phyloP scores from a whole-genome alignment of 441 rosid species.

The Pelargonium fulgidum region DNA sequence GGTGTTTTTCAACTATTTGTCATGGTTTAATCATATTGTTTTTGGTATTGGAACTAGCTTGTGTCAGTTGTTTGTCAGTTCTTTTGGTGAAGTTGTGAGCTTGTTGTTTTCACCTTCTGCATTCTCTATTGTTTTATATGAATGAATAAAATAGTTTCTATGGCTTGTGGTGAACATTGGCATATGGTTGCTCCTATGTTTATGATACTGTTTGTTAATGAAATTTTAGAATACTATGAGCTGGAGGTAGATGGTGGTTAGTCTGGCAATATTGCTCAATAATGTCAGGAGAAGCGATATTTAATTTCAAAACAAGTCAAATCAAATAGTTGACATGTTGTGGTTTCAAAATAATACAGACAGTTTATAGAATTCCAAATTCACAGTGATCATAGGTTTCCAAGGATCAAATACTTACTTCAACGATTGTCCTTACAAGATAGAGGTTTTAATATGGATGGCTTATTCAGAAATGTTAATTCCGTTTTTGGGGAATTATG shows the following conservation, averaged over 20 bases:
- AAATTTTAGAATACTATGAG: background rate
- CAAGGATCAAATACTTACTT: background rate
- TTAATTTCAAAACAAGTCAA: background rate
- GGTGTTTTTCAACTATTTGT: no score
- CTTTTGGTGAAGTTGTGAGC: background rate
- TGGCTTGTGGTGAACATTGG: background rate
- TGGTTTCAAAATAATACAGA: background rate
- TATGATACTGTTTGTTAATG: background rate
- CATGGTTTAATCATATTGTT: background rate
- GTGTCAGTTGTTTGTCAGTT: background rate
- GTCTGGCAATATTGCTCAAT: background rate
- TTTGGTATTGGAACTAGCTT: background rate
- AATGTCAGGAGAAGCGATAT: background rate
- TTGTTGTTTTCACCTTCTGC: background rate
- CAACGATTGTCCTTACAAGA: background rate
- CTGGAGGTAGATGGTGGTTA: background rate
- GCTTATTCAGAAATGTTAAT: background rate
- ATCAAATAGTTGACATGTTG: background rate
- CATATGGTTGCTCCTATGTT: background rate
- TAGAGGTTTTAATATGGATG: background rate
- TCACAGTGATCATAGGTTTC: background rate
- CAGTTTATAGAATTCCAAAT: background rate
- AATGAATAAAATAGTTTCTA: background rate
- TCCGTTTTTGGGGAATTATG: background rate
- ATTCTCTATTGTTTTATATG: background rate